phyloP scores from a whole-genome alignment of 257 asterid genomes.

The Eustoma russellianum region DNA sequence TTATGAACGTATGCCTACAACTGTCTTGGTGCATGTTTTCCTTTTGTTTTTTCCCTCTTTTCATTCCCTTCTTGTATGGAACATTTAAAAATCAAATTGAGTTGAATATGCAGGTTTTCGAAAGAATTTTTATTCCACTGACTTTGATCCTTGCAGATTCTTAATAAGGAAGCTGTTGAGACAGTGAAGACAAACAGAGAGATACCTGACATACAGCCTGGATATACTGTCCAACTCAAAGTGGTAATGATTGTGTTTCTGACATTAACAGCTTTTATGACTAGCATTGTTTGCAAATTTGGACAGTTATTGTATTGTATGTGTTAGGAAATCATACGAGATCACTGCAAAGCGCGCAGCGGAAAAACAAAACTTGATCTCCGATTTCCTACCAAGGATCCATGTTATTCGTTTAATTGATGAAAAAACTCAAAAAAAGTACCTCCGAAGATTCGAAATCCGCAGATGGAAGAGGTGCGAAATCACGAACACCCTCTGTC shows the following conservation, averaged over 20 bases:
- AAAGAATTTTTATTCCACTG: neutral
- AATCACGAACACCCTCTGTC: no score
- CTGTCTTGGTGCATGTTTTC: neutral
- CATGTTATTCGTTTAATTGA: no score
- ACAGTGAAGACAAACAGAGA: slow-evolving; percentile 61
- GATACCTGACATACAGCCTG: slow-evolving; percentile 89
- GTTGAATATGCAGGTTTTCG: no score
- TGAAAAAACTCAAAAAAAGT: no score
- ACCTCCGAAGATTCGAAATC: no score
- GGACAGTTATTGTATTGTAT: neutral
- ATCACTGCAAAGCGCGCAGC: no score
- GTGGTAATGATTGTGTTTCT: slow-evolving; percentile 37
- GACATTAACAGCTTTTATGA: neutral
- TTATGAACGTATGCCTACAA: slow-evolving; percentile 61
- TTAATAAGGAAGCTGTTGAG: slow-evolving; percentile 89
- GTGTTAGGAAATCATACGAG: no score
- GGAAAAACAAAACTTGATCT: no score
- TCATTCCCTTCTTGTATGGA: neutral
- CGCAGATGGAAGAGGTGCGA: no score
- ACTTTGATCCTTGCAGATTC: slow-evolving; percentile 42
- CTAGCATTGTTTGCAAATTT: slow-evolving; percentile 6
- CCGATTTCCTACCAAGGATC: no score
- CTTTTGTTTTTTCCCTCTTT: neutral
- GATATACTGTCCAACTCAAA: slow-evolving; percentile 82
- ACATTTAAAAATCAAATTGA: neutral